A percentile compares a stretch with the other conserved stretches of the same genome.
Evolutionary conservation across 1,284 basidiomycete species (phyloP).

Genomic region (Leucocoprinus gongylophorus): DNA sequence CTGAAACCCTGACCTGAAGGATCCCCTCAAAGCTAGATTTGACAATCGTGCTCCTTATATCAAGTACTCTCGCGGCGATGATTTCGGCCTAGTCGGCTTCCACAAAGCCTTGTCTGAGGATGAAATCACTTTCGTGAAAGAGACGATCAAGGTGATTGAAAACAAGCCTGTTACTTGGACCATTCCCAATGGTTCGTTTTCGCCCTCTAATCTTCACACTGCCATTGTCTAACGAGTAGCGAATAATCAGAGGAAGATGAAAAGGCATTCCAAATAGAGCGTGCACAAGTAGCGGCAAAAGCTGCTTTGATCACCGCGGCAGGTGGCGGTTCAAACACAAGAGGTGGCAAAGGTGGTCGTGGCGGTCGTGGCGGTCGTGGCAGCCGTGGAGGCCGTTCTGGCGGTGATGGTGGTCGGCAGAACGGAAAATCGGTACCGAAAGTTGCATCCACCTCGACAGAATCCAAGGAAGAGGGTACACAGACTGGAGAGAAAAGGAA

Average conservation of each 20-base stretch:
- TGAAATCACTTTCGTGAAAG: constrained; percentile 57
- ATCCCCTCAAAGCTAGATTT: constrained; percentile 74
- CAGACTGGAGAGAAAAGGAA: constrained; percentile 62
- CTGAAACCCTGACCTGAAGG: constrained; percentile 30
- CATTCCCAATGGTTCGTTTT: constrained; percentile 48
- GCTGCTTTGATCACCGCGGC: constrained; percentile 33
- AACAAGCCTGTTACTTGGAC: constrained; percentile 56
- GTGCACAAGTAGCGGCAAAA: constrained; percentile 60
- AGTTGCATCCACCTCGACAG: constrained; percentile 15
- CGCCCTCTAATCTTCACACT: background rate
- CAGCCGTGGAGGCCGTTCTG: constrained; percentile 32
- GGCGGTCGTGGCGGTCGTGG: constrained; percentile 34
- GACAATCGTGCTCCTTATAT: constrained; percentile 64
- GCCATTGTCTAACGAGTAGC: background rate
- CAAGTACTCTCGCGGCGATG: constrained; percentile 56
- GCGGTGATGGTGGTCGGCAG: constrained; percentile 31
- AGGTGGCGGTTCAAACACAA: constrained; percentile 15
- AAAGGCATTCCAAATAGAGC: constrained; percentile 63
- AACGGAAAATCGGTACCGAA: constrained; percentile 9
- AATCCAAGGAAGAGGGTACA: constrained; percentile 19
- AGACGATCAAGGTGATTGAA: constrained; percentile 55
- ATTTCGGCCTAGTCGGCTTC: constrained; percentile 64
- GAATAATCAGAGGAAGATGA: constrained; percentile 37
- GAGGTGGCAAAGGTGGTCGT: constrained; percentile 34
- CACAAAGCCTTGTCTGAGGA: constrained; percentile 66